Evolutionary conservation across 345 rosid genomes (phyloP), one percentile per base, ranked within the genome.

Genomic region (Syzygium aromaticum): DNA sequence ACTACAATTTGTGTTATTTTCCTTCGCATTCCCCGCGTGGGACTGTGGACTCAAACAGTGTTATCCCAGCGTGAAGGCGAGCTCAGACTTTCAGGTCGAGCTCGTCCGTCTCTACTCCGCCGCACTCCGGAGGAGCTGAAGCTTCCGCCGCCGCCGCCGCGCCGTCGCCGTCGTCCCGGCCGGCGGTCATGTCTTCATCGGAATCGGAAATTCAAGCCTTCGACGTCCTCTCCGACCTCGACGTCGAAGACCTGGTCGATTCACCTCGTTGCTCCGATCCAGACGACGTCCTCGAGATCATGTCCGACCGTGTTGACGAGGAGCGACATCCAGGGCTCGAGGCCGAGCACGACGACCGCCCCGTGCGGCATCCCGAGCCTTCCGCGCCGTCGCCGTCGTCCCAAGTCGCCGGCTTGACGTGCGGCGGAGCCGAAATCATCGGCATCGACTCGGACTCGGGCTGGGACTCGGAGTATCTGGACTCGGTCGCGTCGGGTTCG

Each of bases 401-500:
- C 22, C 40, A 5, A 3, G 77, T 21, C 14, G 84, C 27, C 52
- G 91, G 80, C 63, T 77, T 87, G 51, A 51, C 19, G 28, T 54
- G 52, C 80, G 84, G 86, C 85, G 94, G 95, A 33, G 49, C 38
- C 27, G 49, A 38, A 40, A 40, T 40, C 80, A 19, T 21, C 7
- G 49, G 80, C 38, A 73, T 19, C 25, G 49, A 73, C 80, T 73
- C 23, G 25, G 80, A 40, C 80, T 73, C 14, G 80, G 22, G 33
- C 78, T 56, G 61, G 61, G 61, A 6, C 15, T 27, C 84, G 14
- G 89, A 80, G n/a, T 59, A 25, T 46, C n/a, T 15, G n/a, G 16
- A 78, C 82, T 77, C 86, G 51, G 89, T 89, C 54, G 89, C 88
- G 87, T 85, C 85, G 54, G 88, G 51, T 61, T 85, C 84, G 78